Evolutionary conservation across 352 stramenopile genomes (phyloP), one percentile per base, ranked within the genome.

Genomic region (Globisporangium cederbergense): DNA sequence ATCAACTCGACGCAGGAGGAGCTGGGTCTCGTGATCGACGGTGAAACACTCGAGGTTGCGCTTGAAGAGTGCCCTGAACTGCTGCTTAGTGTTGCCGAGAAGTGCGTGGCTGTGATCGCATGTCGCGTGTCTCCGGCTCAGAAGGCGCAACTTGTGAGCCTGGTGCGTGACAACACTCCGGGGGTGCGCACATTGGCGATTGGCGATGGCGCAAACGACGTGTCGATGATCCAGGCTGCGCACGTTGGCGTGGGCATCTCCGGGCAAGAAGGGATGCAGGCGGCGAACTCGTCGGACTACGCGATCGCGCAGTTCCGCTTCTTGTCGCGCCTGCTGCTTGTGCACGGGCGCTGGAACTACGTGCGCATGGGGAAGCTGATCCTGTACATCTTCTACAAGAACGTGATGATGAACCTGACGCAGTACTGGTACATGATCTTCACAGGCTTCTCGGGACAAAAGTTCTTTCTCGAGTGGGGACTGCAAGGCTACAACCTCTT

Each of bases 341-440:
- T 98, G 13, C 93, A 98, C 66, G 96, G 96, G 7, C 90, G 93
- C 13, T 98, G 89, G 87, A 97, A 97, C 68, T 98, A 98, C 68
- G 73, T 96, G 13, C 88, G 96, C 46, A 96, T 98, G 73, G 90
- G 86, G 52, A 97, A 97, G 67, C 72, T 97, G 6, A 95, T 98
- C 47, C 61, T 97, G 46, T 97, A 98, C 75, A 96, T 93, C 47
- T 98, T 98, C 70, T 98, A 98, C 90, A 98, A 98, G 75, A 98
- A 98, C 68, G 88, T 98, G 42, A 95, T 98, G 71, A 85, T 98
- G 70, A 97, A 96, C 67, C 75, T 98, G 71, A 96, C 92, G 40
- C 89, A 98, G 66, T 98, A 97, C 75, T 97, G 85, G 82, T 98
- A 96, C 77, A 95, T 96, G 80, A 89, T 96, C 64, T 97, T 90